A percentile compares a stretch with the other conserved stretches of the same genome.
phyloP scores from a whole-genome alignment of 169 alveolate genomes.

The Eimeria praecox region DNA sequence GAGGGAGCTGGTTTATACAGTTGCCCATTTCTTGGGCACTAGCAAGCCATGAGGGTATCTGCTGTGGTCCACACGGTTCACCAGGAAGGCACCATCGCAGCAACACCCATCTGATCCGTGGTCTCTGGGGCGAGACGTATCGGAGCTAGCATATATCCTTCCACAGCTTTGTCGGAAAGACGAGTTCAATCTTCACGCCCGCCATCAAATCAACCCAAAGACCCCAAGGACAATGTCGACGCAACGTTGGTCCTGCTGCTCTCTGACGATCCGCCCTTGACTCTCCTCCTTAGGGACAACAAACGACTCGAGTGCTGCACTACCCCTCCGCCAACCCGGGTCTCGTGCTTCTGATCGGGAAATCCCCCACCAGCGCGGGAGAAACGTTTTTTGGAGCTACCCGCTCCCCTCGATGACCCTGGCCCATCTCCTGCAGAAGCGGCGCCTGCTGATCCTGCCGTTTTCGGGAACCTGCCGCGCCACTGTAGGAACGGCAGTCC shows the following conservation, averaged over 20 bases:
- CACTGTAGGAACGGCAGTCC: slow-evolving; percentile 64
- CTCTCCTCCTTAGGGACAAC: slow-evolving; percentile 55
- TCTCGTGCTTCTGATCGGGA: slow-evolving; percentile 9
- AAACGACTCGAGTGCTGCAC: slow-evolving; percentile 67
- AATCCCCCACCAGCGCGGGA: slow-evolving; percentile 47
- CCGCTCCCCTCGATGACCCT: background rate
- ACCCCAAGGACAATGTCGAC: slow-evolving; percentile 47
- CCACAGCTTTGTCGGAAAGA: slow-evolving; percentile 70
- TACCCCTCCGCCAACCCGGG: slow-evolving; percentile 14
- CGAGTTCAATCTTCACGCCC: background rate
- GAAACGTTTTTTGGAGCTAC: slow-evolving; percentile 21
- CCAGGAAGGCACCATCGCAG: slow-evolving; percentile 22
- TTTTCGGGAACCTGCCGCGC: slow-evolving; percentile 55
- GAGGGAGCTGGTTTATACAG: slow-evolving; percentile 37
- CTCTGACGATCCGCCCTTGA: background rate
- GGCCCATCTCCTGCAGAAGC: slow-evolving; percentile 37
- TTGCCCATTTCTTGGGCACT: slow-evolving; percentile 22
- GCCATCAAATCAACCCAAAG: slow-evolving; percentile 31
- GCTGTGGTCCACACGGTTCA: background rate
- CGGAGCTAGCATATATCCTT: background rate
- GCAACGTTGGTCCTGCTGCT: slow-evolving; percentile 55
- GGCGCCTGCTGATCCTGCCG: background rate
- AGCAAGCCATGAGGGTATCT: background rate
- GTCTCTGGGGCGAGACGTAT: slow-evolving; percentile 15
- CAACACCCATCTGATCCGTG: slow-evolving; percentile 27